A percentile compares a stretch with the other conserved stretches of the same genome.
These are phyloP conservation scores for Hemerocallis citrina DNA, from an alignment of 106 monocot genomes.

Conservation along the genomic window DNA sequence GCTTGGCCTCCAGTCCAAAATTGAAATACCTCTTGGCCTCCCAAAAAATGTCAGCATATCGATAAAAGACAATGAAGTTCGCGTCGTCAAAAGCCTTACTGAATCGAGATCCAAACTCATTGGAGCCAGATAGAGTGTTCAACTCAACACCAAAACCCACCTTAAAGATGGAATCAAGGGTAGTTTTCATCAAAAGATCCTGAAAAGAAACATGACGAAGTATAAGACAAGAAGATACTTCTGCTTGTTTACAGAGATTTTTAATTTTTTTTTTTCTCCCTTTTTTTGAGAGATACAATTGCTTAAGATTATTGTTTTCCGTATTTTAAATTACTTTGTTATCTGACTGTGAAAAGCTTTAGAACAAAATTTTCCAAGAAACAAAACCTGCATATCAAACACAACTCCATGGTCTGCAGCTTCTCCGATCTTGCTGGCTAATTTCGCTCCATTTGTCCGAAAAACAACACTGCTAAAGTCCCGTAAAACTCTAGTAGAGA, in stretches of 20 bases:
- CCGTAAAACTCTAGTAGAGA: constrained; percentile 18
- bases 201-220: not conserved
- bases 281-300: no score
- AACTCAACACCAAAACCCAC: constrained; percentile 51
- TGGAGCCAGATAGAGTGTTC: constrained; percentile 22
- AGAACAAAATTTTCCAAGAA: no score
- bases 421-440: constrained; percentile 14
- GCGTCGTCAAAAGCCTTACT: constrained; percentile 50
- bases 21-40: constrained; percentile 31
- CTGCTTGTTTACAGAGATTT: no score
- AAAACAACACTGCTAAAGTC: constrained; percentile 24
- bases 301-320: not conserved
- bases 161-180: constrained; percentile 52
- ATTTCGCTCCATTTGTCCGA: constrained; percentile 10
- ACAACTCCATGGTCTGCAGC: constrained; percentile 4
- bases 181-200: constrained; percentile 35
- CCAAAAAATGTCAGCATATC: constrained; percentile 42
- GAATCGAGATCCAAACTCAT: constrained; percentile 16
- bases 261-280: no score
- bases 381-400: constrained; percentile 22
- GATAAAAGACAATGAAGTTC: constrained; percentile 14
- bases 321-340: no score
- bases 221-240: no score
- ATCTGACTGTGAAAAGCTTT: no score
- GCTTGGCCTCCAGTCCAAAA: constrained; percentile 34